phyloP scores from a whole-genome alignment of 805 yeast species.

The Lipomyces yamanashiensis region DNA sequence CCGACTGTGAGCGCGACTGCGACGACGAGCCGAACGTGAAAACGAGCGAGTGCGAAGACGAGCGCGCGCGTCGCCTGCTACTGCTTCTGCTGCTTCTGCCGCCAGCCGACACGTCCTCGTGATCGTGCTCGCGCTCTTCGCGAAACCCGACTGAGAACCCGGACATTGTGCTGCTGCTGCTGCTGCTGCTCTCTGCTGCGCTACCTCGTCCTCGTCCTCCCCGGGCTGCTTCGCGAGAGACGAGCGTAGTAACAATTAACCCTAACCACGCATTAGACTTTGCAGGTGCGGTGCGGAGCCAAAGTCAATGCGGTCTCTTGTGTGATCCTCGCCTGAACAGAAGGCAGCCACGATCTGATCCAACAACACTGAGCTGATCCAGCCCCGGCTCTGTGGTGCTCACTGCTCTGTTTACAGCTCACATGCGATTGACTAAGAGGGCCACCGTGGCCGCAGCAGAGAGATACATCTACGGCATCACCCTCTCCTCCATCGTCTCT shows the following conservation, averaged over 20 bases:
- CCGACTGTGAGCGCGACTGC: slow-evolving; percentile 27
- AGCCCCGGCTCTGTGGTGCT: too few species aligned
- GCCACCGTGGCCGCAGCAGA: slow-evolving; percentile 1
- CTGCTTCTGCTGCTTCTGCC: too few species aligned
- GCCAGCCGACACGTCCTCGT: neutral
- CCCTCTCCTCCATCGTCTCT: slow-evolving; percentile 43
- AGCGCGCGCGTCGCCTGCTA: slow-evolving; percentile 10
- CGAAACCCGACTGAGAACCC: slow-evolving; percentile 3
- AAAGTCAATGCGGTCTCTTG: too few species aligned
- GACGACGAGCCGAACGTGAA: slow-evolving; percentile 15
- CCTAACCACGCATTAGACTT: too few species aligned
- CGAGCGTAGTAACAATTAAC: too few species aligned
- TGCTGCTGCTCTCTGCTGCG: neutral
- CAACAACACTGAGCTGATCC: too few species aligned
- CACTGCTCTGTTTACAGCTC: neutral
- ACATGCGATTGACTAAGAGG: neutral
- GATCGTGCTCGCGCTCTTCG: slow-evolving; percentile 1
- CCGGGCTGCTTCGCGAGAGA: too few species aligned
- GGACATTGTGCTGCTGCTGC: slow-evolving; percentile 5
- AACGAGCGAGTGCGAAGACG: slow-evolving; percentile 24
- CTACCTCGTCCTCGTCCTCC: too few species aligned
- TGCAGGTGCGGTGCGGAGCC: too few species aligned
- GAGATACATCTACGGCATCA: slow-evolving; percentile 2
- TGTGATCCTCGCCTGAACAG: too few species aligned
- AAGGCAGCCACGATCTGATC: too few species aligned